Evolutionary conservation across 2,329 filamentous ascomycete genomes (phyloP), one percentile per base, ranked within the genome.

Genomic region (Cryphonectria japonica): DNA sequence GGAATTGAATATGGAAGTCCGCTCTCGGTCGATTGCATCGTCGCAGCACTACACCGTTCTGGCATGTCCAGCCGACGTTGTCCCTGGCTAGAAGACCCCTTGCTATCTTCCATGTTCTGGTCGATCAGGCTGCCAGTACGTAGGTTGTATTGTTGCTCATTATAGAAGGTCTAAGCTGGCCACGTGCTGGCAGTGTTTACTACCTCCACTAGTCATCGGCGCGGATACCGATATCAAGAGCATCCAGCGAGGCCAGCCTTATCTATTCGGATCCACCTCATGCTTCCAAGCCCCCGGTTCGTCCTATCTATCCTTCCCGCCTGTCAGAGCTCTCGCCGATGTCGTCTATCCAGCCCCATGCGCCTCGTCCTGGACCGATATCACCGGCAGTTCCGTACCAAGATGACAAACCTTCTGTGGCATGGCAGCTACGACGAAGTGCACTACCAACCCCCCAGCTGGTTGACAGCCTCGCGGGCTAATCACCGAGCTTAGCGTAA

Each of bases 401-500:
- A 32, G 14, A 32, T 59, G 54, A 19, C 54, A 34, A 9, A 59
- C 26, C 22, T 50, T 34, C 54, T 59, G 29, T 32, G 7, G 22
- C 9, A 54, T 29, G 2, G 13, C 50, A 54, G 6, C 50, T 54
- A 43, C 50, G 8, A n/a, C 13, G n/a, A n/a, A 8, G 46, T n/a
- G 1, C 3, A 43, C 34, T 43, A 43, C 41, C 41, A 14, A 14
- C 46, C 34, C 46, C 46, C 46, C 22, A 50, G 46, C n/a, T 7
- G 8, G n/a, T 26, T 29, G 26, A 32, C 29, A 59, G 54, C 54
- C 54, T 59, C 54, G 26, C 54, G 26, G 13, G 29, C n/a, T 65
- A 68, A 41, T 57, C 39, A 57, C 26, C 5, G 26, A 43, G 60
- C 43, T 14, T 71, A 71, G 64, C 59, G 66, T 66, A 52, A 7